Evolutionary conservation across 169 alveolate genomes (phyloP).

Genomic region (Plasmodium fragile): DNA sequence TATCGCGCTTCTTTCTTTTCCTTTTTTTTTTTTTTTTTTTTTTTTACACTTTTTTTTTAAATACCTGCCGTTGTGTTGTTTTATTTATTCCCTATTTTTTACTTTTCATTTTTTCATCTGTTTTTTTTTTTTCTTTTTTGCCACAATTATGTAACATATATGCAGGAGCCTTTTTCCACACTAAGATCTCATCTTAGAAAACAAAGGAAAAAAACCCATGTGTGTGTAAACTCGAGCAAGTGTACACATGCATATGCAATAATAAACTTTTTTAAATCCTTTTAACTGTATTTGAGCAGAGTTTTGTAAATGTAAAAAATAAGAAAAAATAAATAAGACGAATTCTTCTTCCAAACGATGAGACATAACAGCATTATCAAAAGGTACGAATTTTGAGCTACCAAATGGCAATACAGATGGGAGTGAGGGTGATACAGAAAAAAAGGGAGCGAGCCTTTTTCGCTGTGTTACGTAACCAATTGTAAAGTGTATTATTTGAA

Average conservation of each 20-base stretch:
- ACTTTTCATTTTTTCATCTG: background rate
- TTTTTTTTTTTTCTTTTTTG: background rate
- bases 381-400: background rate
- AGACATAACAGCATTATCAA: background rate
- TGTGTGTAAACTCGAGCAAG: background rate
- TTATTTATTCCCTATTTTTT: no score
- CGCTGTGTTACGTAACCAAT: background rate
- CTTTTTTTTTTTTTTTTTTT: background rate
- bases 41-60: background rate
- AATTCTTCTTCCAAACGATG: background rate
- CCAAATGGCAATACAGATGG: background rate
- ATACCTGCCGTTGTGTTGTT: background rate
- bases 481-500: background rate
- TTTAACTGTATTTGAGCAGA: background rate
- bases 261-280: background rate
- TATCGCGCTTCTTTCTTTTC: background rate
- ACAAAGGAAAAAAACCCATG: background rate
- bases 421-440: background rate
- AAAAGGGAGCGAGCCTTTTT: background rate
- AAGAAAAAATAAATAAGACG: background rate
- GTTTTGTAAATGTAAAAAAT: background rate
- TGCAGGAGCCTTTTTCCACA: background rate
- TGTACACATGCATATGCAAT: background rate
- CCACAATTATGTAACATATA: background rate
- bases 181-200: background rate